phyloP scores from a whole-genome alignment of 441 rosid species.

The Rhodomyrtus psidioides region DNA sequence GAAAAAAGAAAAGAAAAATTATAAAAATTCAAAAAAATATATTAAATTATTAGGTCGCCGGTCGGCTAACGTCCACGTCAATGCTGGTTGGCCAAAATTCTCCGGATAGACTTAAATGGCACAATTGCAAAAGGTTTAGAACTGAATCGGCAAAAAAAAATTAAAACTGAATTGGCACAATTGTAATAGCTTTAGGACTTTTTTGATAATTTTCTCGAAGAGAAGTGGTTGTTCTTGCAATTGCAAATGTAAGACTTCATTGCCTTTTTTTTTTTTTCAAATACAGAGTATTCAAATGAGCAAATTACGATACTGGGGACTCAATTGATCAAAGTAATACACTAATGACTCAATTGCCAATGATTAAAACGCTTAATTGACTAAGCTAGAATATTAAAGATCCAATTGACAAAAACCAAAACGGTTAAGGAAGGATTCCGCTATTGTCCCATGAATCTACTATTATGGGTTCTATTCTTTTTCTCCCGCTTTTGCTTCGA shows the following conservation, averaged over 20 bases:
- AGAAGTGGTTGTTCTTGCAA: background rate
- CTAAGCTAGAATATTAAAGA: background rate
- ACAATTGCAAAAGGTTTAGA: too few species aligned
- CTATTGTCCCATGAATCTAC: background rate
- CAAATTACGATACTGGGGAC: background rate
- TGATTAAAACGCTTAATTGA: background rate
- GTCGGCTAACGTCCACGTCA: too few species aligned
- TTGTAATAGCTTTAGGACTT: too few species aligned
- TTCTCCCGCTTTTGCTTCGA: too few species aligned
- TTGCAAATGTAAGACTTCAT: background rate
- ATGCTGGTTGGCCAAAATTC: too few species aligned
- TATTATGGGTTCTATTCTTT: background rate
- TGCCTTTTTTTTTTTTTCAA: background rate
- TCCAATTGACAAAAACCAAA: background rate
- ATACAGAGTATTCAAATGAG: background rate
- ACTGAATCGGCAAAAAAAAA: too few species aligned
- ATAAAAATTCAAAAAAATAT: too few species aligned
- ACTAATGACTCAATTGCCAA: background rate
- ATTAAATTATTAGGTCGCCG: too few species aligned
- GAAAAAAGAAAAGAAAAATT: too few species aligned
- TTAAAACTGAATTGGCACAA: too few species aligned
- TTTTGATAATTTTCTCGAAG: too few species aligned
- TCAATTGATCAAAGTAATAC: background rate
- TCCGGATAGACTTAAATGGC: too few species aligned
- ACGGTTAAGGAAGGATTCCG: background rate